Conservation (phyloP, 306 rosid species). For the Sechiopsis laciniata region DNA sequence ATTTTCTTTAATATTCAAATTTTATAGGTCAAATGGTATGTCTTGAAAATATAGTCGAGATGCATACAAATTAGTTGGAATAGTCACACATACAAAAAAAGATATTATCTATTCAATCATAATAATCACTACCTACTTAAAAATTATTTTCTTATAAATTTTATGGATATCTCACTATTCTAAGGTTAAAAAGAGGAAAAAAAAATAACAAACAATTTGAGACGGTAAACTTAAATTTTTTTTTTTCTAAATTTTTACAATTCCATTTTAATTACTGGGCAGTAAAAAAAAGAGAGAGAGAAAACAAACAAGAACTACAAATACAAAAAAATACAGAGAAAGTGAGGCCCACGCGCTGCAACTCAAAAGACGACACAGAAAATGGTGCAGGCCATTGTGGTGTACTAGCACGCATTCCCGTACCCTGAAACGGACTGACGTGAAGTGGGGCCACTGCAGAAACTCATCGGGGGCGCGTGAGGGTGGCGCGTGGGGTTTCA, state of each 20-base stretch:
- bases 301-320: background rate
- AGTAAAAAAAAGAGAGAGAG: background rate
- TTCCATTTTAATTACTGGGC: slow-evolving; percentile 9
- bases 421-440: slow-evolving; percentile 43
- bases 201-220: too few relatives aligned
- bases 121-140: too few relatives aligned
- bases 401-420: slow-evolving; percentile 52
- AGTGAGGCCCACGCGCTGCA: slow-evolving; percentile 29
- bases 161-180: too few relatives aligned
- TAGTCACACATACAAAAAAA: too few relatives aligned
- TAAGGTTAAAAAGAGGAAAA: too few relatives aligned
- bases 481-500: slow-evolving; percentile 37
- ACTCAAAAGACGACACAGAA: slow-evolving; percentile 26
- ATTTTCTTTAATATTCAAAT: too few relatives aligned
- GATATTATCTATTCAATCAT: too few relatives aligned
- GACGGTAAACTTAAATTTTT: too few relatives aligned
- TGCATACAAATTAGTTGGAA: too few relatives aligned
- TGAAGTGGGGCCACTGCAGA: slow-evolving; percentile 22
- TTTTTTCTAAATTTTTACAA: slow-evolving; percentile 13
- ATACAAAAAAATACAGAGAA: background rate
- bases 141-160: too few relatives aligned
- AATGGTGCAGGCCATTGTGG: slow-evolving; percentile 29
- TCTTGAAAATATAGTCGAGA: too few relatives aligned
- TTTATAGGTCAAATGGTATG: too few relatives aligned
- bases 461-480: slow-evolving; percentile 32